phyloP scores from a whole-genome alignment of 2,329 filamentous ascomycete species.

The Leptographium lundbergii region DNA sequence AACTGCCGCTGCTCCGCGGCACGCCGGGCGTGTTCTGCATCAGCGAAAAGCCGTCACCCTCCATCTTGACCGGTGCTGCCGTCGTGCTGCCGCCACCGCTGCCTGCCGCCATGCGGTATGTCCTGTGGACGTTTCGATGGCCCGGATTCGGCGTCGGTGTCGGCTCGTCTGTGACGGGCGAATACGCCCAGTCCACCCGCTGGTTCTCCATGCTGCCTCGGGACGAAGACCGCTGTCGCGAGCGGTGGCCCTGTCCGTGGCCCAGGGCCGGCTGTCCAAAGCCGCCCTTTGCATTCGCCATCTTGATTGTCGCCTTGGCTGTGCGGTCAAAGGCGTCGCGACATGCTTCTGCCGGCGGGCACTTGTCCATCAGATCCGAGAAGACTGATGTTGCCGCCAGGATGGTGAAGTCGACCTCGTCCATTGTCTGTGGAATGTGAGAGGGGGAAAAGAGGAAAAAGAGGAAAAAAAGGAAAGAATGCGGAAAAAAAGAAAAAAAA shows the following conservation, averaged over 20 bases:
- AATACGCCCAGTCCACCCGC: slow-evolving; percentile 10
- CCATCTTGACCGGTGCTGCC: slow-evolving; percentile 22
- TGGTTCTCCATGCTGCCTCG: slow-evolving; percentile 15
- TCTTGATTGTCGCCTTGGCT: slow-evolving; percentile 88
- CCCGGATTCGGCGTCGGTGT: slow-evolving; percentile 11
- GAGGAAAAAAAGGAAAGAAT: not conserved
- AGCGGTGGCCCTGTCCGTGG: slow-evolving; percentile 2
- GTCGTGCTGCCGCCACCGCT: slow-evolving; percentile 1
- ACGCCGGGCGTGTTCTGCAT: slow-evolving; percentile 28
- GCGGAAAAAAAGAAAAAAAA: not conserved
- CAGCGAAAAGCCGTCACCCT: slow-evolving; percentile 25
- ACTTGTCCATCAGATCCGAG: slow-evolving; percentile 84
- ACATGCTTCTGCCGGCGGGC: slow-evolving; percentile 87
- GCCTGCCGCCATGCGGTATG: not conserved
- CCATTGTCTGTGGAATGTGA: slow-evolving; percentile 50
- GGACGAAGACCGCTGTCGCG: slow-evolving; percentile 16
- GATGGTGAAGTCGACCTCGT: slow-evolving; percentile 96
- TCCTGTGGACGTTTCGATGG: not conserved
- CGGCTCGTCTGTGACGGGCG: slow-evolving; percentile 1
- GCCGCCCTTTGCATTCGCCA: slow-evolving; percentile 79
- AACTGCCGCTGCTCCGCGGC: slow-evolving; percentile 24
- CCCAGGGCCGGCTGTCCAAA: slow-evolving; percentile 41
- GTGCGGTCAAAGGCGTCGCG: slow-evolving; percentile 91
- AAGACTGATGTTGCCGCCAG: slow-evolving; percentile 87
- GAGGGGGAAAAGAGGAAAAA: not conserved